Percentiles rank a stretch among this genome's conserved stretches.
Evolutionary conservation across 129 eudicot genomes (phyloP).

Genomic region (Pseudognaphalium luteoalbum): DNA sequence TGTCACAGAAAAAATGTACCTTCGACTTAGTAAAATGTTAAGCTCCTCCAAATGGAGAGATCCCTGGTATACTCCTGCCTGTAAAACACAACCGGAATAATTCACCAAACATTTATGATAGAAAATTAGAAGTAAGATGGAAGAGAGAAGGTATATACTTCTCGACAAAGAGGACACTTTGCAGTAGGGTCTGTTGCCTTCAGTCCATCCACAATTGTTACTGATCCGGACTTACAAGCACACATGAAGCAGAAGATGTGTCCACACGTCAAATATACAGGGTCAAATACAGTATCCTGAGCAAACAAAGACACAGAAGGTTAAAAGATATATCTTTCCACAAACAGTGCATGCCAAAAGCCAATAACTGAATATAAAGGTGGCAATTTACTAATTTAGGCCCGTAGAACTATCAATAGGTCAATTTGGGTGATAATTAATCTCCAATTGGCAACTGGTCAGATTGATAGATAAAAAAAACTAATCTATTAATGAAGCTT

Average conservation of each 20-base stretch:
- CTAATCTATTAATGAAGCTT: not conserved
- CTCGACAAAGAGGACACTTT: constrained; percentile 93
- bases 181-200: constrained; percentile 60
- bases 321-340: constrained; percentile 4
- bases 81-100: constrained; percentile 29
- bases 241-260: constrained; percentile 93
- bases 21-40: constrained; percentile 73
- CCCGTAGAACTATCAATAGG: not conserved
- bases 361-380: not conserved
- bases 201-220: constrained; percentile 85
- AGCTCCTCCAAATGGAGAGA: constrained; percentile 92
- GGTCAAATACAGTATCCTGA: constrained; percentile 92
- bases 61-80: constrained; percentile 81
- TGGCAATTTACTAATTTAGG: not conserved
- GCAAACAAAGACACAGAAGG: constrained; percentile 10
- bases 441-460: not conserved
- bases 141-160: constrained; percentile 40
- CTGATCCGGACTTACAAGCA: constrained; percentile 91
- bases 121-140: not conserved
- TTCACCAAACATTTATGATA: constrained; percentile 4
- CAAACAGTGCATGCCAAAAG: not conserved
- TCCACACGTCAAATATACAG: constrained; percentile 87
- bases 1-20: constrained; percentile 39
- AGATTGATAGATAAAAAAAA: not conserved
- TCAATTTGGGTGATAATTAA: not conserved